Evolutionary conservation across 148 eudicot genomes (phyloP).

Genomic region (Selenicereus undatus): DNA sequence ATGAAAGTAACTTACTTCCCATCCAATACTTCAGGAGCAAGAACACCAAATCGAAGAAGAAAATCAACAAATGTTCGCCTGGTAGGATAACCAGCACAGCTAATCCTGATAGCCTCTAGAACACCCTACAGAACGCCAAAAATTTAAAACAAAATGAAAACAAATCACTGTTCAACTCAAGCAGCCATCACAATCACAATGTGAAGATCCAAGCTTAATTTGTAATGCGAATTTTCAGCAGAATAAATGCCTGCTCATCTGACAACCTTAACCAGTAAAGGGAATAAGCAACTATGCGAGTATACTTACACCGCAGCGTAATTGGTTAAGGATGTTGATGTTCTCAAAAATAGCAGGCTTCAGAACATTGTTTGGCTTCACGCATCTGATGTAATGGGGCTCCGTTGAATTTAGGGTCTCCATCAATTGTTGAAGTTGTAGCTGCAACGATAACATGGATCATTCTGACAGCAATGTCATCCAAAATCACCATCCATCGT

Average conservation of each 20-base stretch:
- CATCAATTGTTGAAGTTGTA: conserved; percentile 97
- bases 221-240: neutral
- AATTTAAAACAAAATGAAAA: neutral
- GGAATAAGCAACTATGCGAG: conserved; percentile 8
- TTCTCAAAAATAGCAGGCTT: conserved; percentile 98
- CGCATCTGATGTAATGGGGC: conserved; percentile 99
- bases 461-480: conserved; percentile 9
- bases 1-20: conserved; percentile 56
- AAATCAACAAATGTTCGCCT: conserved; percentile 94
- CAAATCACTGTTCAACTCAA: neutral
- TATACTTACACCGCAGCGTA: conserved; percentile 97
- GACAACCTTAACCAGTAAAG: neutral
- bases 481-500: neutral
- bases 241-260: neutral
- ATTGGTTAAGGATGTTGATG: conserved; percentile 77
- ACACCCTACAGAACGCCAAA: conserved; percentile 67
- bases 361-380: conserved; percentile 91
- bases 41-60: conserved; percentile 90
- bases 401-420: conserved; percentile 92
- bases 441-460: conserved; percentile 46
- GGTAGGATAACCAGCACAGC: conserved; percentile 99
- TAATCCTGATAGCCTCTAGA: conserved; percentile 98
- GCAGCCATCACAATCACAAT: neutral
- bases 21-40: conserved; percentile 91
- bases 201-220: neutral